These are phyloP conservation scores for Aureobasidium vineae DNA, from an alignment of 2,329 filamentous ascomycete species.

Conservation along the genomic window DNA sequence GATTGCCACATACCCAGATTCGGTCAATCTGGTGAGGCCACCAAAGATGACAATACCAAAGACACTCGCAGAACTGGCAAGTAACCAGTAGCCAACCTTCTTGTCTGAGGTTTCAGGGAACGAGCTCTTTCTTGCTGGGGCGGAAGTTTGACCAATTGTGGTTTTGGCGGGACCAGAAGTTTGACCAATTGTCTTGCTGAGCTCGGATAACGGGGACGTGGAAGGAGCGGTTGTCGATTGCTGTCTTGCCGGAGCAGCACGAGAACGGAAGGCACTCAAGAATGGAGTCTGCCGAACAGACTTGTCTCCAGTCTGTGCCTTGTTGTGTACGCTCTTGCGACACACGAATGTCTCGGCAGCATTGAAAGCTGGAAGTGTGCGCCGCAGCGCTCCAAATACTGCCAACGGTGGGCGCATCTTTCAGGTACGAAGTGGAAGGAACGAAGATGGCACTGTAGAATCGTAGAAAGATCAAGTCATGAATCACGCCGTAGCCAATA, in stretches of 20 bases:
- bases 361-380: conserved; percentile 9
- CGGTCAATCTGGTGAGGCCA: conserved; percentile 87
- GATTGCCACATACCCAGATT: conserved; percentile 71
- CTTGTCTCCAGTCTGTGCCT: conserved; percentile 30
- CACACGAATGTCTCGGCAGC: conserved; percentile 33
- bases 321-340: conserved; percentile 37
- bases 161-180: neutral
- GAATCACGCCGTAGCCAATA: conserved; percentile 14
- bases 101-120: conserved; percentile 67
- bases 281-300: conserved; percentile 38
- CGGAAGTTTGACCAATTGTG: neutral
- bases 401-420: conserved; percentile 27
- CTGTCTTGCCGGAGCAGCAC: conserved; percentile 30
- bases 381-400: conserved; percentile 25
- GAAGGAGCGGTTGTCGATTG: conserved; percentile 29
- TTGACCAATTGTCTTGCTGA: conserved; percentile 36
- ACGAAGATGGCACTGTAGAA: conserved; percentile 8
- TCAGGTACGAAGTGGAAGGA: neutral
- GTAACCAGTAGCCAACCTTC: conserved; percentile 83
- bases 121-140: conserved; percentile 23
- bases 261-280: conserved; percentile 37
- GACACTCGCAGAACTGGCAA: conserved; percentile 87
- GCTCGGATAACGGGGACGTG: conserved; percentile 36
- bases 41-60: conserved; percentile 97
- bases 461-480: neutral